Conservation (phyloP, 2,329 filamentous ascomycete species). For the Lachnellula cervina region DNA sequence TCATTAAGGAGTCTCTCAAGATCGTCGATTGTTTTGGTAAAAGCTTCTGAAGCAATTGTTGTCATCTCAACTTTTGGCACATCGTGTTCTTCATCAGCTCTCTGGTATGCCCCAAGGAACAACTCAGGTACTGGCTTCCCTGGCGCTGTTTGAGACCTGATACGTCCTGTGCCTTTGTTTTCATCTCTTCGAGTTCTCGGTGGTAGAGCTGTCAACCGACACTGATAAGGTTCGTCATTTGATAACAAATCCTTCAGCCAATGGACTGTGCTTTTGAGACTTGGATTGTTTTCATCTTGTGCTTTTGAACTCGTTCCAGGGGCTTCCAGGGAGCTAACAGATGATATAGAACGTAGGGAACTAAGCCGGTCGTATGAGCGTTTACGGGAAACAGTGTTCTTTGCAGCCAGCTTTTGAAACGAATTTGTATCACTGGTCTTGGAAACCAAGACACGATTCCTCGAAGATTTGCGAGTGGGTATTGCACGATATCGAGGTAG, state of each 20-base stretch:
- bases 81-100: slow-evolving; percentile 4
- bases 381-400: neutral
- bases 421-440: slow-evolving; percentile 10
- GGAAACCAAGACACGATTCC: slow-evolving; percentile 12
- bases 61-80: neutral
- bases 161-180: neutral
- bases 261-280: slow-evolving; percentile 21
- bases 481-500: slow-evolving; percentile 10
- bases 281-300: slow-evolving; percentile 9
- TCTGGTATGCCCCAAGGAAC: slow-evolving; percentile 12
- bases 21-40: slow-evolving; percentile 33
- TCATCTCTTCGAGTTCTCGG: slow-evolving; percentile 18
- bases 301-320: slow-evolving; percentile 3
- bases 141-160: slow-evolving; percentile 13
- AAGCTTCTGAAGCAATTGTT: slow-evolving; percentile 22
- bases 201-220: slow-evolving; percentile 26
- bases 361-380: slow-evolving; percentile 8
- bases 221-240: slow-evolving; percentile 23
- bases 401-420: slow-evolving; percentile 4
- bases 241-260: slow-evolving; percentile 28
- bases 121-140: slow-evolving; percentile 10
- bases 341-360: slow-evolving; percentile 16
- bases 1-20: slow-evolving; percentile 34
- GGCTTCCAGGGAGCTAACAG: slow-evolving; percentile 11
- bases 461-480: slow-evolving; percentile 21